These are phyloP conservation scores for Mallotus japonicus DNA, from an alignment of 441 rosid genomes.

Conservation along the genomic window DNA sequence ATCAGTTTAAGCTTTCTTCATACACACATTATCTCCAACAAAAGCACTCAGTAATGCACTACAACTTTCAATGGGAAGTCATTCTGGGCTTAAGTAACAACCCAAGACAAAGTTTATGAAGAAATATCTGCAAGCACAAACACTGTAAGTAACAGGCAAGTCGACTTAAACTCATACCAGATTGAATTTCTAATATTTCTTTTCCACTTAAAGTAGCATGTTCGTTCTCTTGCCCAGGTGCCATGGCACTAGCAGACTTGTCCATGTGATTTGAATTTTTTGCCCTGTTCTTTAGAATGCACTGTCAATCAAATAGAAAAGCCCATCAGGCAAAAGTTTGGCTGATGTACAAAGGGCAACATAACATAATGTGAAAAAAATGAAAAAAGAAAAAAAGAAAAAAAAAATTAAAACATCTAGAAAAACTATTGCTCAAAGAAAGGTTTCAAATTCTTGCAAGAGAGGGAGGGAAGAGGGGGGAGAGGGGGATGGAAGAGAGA, in stretches of 20 bases:
- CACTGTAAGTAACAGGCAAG: neutral
- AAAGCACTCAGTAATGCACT: too few relatives aligned
- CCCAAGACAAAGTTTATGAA: too few relatives aligned
- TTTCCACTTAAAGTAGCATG: conserved; percentile 36
- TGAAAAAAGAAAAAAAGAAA: neutral
- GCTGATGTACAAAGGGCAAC: neutral
- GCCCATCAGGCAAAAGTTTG: conserved; percentile 5
- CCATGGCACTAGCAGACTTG: conserved; percentile 29
- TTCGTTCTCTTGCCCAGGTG: conserved; percentile 38
- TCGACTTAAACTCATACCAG: conserved; percentile 19
- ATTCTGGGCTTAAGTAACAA: too few relatives aligned
- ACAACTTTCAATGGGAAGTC: too few relatives aligned
- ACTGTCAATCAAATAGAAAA: conserved; percentile 34
- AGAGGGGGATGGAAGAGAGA: neutral
- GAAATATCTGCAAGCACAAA: too few relatives aligned
- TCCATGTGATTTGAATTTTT: conserved; percentile 36
- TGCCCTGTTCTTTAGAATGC: conserved; percentile 43
- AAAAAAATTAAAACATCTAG: neutral
- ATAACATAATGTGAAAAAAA: too few relatives aligned
- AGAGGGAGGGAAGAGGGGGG: neutral
- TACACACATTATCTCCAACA: too few relatives aligned
- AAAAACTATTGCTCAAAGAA: neutral
- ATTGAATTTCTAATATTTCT: conserved; percentile 37
- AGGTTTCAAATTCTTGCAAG: neutral
- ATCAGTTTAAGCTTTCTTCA: too few relatives aligned